Evolutionary conservation across 1,284 basidiomycete genomes (phyloP), one percentile per base, ranked within the genome.

Genomic region (Boletus mariae): DNA sequence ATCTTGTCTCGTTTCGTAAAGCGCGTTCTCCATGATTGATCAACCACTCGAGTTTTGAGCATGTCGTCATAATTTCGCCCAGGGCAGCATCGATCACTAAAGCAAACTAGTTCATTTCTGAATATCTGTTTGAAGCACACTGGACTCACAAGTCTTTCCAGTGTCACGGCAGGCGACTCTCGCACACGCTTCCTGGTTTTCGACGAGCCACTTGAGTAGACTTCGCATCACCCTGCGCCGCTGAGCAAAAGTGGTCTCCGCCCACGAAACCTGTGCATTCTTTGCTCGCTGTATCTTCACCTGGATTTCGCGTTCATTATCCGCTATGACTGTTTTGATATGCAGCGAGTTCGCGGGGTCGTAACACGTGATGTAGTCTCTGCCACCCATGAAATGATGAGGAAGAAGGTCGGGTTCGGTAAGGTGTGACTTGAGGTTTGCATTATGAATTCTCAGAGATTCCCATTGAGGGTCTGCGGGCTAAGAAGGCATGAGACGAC

Each of bases 111-210:
- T 45, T 52, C 34, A 54, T 47, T 45, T 47, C 50, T 35, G 13
- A 29, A 15, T 17, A 32, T 3, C 13, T 17, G 12, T 13, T 46
- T 25, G 37, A 37, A 51, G 26, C 0, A 4, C 7, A 5, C 20
- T 29, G 34, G 25, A 81, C 89, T 68, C 63, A 94, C 94, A 77
- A 32, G 96, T 98, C 77, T 98, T 99, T 54, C 96, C 96, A 0
- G 94, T 94, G 71, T 99, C 96, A 35, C 95, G 79, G 65, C 91
- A 93, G 34, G 93, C 93, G n/a, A 97, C 90, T 45, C 85, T 79
- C 7, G 92, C 92, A 62, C 94, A 92, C 20, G 74, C 73, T 54
- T 95, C 89, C 73, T 94, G 85, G 61, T 96, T 92, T 59, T 87
- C 83, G 28, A 96, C 83, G 12, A 96, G 77, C 95, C 96, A 99